Conservation (phyloP, 345 rosid species). For the Odontarrhena argentea region DNA sequence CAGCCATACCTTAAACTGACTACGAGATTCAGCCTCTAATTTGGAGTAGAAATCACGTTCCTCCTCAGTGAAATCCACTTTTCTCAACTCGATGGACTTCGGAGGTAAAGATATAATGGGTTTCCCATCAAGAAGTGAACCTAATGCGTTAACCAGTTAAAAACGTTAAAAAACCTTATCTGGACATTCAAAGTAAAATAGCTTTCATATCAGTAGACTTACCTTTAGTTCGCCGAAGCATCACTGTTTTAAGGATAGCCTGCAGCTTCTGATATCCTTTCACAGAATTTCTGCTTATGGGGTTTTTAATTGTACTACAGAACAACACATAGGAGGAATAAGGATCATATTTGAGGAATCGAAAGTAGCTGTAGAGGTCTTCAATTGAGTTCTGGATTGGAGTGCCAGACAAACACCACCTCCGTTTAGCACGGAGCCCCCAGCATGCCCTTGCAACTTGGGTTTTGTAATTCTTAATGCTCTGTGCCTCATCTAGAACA, state of each 20-base stretch:
- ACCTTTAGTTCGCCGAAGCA: constrained; percentile 99
- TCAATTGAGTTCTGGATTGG: constrained; percentile 97
- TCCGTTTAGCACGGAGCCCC: constrained; percentile 97
- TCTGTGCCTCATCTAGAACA: constrained; percentile 96
- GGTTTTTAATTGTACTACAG: constrained; percentile 63
- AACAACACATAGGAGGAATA: constrained; percentile 64
- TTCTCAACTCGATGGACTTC: constrained; percentile 66
- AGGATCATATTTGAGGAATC: constrained; percentile 93
- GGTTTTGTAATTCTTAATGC: constrained; percentile 93
- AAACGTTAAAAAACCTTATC: constrained; percentile 20
- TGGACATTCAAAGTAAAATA: constrained; percentile 19
- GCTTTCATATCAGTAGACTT: constrained; percentile 30
- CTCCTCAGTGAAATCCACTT: constrained; percentile 78
- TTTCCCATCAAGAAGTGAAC: constrained; percentile 81
- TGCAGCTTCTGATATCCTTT: constrained; percentile 81
- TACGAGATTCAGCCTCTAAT: constrained; percentile 81
- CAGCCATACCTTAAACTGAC: constrained; percentile 73
- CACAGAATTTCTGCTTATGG: constrained; percentile 60
- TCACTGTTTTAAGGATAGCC: constrained; percentile 83
- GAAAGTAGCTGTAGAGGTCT: constrained; percentile 95
- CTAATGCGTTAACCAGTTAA: constrained; percentile 46
- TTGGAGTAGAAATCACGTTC: constrained; percentile 86
- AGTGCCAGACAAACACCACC: constrained; percentile 99
- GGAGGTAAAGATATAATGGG: constrained; percentile 88
- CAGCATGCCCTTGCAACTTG: constrained; percentile 98